These are phyloP conservation scores for Lactarius tabidus DNA, from an alignment of 768 basidiomycete genomes.

Conservation along the genomic window DNA sequence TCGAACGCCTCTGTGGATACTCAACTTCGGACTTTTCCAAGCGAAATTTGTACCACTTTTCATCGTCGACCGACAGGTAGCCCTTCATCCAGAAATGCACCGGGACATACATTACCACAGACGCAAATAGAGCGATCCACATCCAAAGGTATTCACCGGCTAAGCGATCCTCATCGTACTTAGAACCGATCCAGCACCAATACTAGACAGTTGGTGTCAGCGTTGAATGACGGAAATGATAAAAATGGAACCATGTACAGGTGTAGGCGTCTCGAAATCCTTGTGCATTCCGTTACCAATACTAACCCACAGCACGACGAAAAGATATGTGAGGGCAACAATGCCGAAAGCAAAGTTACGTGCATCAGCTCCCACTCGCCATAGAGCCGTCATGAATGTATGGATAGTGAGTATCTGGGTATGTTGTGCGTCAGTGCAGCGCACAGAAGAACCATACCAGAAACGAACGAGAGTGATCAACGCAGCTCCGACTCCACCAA, in stretches of 20 bases:
- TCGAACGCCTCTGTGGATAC: conserved; percentile 8
- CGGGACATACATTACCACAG: conserved; percentile 35
- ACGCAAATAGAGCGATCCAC: conserved; percentile 39
- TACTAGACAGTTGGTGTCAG: conserved; percentile 23
- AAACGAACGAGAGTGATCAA: conserved; percentile 39
- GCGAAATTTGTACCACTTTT: conserved; percentile 36
- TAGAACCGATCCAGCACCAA: conserved; percentile 44
- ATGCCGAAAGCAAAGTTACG: conserved; percentile 28
- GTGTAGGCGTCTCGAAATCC: conserved; percentile 35
- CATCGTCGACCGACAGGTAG: conserved; percentile 32
- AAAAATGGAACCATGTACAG: conserved; percentile 25
- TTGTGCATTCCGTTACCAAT: conserved; percentile 28
- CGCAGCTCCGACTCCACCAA: conserved; percentile 41
- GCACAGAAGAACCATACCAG: not conserved
- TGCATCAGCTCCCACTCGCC: conserved; percentile 35
- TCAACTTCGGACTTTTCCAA: conserved; percentile 13
- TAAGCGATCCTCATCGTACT: conserved; percentile 33
- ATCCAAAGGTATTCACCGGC: conserved; percentile 45
- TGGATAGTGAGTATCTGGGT: conserved; percentile 35
- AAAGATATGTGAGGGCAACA: conserved; percentile 5
- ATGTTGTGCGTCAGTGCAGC: conserved; percentile 27
- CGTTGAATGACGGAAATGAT: not conserved
- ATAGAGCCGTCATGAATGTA: conserved; percentile 38
- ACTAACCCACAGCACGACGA: conserved; percentile 35
- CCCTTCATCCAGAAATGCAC: conserved; percentile 37